phyloP scores from a whole-genome alignment of 805 yeast genomes.

The Aciculoconidium aculeatum region DNA sequence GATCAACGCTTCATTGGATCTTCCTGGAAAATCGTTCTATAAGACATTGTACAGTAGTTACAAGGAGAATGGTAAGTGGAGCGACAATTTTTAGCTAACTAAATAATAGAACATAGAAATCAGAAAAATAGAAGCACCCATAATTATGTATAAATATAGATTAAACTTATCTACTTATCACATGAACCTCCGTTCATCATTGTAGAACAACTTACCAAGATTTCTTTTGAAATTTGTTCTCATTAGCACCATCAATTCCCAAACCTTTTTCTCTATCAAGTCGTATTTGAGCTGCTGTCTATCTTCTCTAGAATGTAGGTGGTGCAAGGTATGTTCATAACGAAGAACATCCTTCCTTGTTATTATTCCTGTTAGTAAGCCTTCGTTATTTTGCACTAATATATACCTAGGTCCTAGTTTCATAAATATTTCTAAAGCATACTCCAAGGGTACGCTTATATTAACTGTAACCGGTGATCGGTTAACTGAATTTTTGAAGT shows the following conservation, averaged over 20 bases:
- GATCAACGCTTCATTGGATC: slow-evolving; percentile 61
- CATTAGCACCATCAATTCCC: slow-evolving; percentile 26
- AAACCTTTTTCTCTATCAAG: slow-evolving; percentile 25
- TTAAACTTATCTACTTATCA: neutral
- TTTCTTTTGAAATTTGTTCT: slow-evolving; percentile 15
- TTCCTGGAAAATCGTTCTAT: slow-evolving; percentile 62
- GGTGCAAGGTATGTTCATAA: slow-evolving; percentile 43
- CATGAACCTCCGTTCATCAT: slow-evolving; percentile 25
- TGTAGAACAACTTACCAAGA: slow-evolving; percentile 24
- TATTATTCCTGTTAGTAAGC: slow-evolving; percentile 58
- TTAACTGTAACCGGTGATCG: slow-evolving; percentile 58
- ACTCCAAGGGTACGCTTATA: slow-evolving; percentile 49
- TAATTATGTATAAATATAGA: slow-evolving; percentile 1
- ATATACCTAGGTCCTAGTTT: slow-evolving; percentile 77
- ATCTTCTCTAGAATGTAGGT: slow-evolving; percentile 12
- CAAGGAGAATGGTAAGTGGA: slow-evolving; percentile 78
- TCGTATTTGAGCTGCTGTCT: slow-evolving; percentile 11
- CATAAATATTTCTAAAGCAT: slow-evolving; percentile 61
- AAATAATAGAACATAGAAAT: slow-evolving; percentile 1
- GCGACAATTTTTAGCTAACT: slow-evolving; percentile 35
- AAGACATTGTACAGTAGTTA: slow-evolving; percentile 66
- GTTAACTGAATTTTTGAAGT: slow-evolving; percentile 35
- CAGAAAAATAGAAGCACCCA: slow-evolving; percentile 1
- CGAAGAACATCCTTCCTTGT: slow-evolving; percentile 79
- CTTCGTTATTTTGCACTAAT: slow-evolving; percentile 57